These are phyloP conservation scores for Aureobasidium melanogenum DNA, from an alignment of 2,329 filamentous ascomycete species.

Conservation along the genomic window DNA sequence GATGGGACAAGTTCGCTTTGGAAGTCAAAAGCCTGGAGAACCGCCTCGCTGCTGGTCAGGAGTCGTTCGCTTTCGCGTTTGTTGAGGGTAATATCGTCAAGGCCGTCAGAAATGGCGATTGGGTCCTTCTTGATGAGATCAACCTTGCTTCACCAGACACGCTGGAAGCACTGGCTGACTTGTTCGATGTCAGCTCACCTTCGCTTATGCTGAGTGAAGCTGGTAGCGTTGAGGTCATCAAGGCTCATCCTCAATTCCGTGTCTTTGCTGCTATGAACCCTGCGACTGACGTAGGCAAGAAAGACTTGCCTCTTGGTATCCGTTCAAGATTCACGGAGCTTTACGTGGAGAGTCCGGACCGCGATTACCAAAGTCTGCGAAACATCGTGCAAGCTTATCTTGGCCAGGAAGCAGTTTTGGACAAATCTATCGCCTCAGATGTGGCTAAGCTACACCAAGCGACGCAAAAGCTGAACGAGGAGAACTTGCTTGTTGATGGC, in stretches of 20 bases:
- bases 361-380: constrained; percentile 74
- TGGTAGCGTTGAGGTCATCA: constrained; percentile 81
- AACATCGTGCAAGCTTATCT: constrained; percentile 85
- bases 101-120: constrained; percentile 91
- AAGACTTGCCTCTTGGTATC: constrained; percentile 81
- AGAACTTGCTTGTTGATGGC: constrained; percentile 84
- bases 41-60: constrained; percentile 63
- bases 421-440: constrained; percentile 66
- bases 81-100: constrained; percentile 94
- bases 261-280: constrained; percentile 99
- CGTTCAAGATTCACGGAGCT: constrained; percentile 91
- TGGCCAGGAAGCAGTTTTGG: constrained; percentile 56
- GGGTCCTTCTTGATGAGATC: constrained; percentile 95
- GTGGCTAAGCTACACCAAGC: constrained; percentile 82
- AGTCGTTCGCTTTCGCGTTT: constrained; percentile 86
- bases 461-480: constrained; percentile 70
- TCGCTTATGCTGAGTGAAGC: constrained; percentile 88
- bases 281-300: constrained; percentile 92
- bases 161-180: constrained; percentile 82
- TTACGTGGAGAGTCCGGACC: constrained; percentile 86
- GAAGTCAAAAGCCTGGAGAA: constrained; percentile 71
- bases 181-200: constrained; percentile 66
- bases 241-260: constrained; percentile 84
- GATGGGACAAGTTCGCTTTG: constrained; percentile 73
- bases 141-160: constrained; percentile 94